These are phyloP conservation scores for Malassezia furfur DNA, from an alignment of 1,284 basidiomycete genomes.

Conservation along the genomic window DNA sequence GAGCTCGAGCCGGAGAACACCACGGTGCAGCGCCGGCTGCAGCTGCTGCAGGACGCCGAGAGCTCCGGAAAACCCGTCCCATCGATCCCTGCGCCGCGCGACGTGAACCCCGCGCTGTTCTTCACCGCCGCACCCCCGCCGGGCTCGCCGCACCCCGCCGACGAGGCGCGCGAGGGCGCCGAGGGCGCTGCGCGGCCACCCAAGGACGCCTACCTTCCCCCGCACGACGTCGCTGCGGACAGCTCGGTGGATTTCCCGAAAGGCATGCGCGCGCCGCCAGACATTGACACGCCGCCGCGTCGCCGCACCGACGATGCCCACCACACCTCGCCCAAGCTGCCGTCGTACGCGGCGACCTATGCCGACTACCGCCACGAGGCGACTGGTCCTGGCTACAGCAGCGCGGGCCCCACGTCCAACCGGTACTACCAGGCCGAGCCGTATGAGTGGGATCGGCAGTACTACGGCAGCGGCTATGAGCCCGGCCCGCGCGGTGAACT, in stretches of 20 bases:
- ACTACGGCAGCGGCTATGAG: background rate
- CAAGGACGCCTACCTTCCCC: background rate
- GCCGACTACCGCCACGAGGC: background rate
- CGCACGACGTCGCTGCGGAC: background rate
- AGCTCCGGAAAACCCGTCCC: conserved; percentile 66
- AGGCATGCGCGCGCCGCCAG: background rate
- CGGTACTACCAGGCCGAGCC: background rate
- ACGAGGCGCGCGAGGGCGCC: background rate
- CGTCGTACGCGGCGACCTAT: conserved; percentile 3
- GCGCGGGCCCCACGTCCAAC: background rate
- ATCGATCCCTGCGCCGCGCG: conserved; percentile 77
- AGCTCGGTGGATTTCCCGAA: background rate
- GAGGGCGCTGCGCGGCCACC: background rate
- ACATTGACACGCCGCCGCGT: background rate
- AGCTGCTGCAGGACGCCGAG: conserved; percentile 67
- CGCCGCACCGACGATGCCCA: background rate
- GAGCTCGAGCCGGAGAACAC: conserved; percentile 45
- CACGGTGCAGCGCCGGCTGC: conserved; percentile 38
- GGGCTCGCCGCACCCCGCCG: background rate
- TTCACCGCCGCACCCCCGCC: conserved; percentile 13
- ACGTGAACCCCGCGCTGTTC: conserved; percentile 89
- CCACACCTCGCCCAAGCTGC: background rate
- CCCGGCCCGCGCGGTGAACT: background rate
- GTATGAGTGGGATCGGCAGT: conserved; percentile 13
- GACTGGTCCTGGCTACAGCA: background rate